Conservation (phyloP, 495 filamentous ascomycete species). For the Lepraria neglecta region DNA sequence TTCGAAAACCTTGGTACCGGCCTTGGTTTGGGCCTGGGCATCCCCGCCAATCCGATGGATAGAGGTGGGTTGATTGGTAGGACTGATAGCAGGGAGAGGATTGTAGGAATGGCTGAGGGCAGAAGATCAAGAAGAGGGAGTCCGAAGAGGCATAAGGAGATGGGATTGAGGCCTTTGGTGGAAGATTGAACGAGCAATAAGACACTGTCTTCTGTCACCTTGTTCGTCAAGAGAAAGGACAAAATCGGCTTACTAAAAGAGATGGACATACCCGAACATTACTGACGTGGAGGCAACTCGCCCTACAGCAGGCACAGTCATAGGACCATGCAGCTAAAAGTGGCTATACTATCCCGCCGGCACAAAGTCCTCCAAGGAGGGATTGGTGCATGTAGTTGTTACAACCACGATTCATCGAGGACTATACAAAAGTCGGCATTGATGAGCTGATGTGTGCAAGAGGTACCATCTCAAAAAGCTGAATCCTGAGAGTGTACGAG, state of each 20-base stretch:
- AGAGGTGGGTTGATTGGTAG: slow-evolving; percentile 22
- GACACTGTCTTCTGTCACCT: no score
- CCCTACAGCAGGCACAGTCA: no score
- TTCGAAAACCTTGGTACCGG: slow-evolving; percentile 38
- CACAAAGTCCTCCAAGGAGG: no score
- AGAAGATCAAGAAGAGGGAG: slow-evolving; percentile 21
- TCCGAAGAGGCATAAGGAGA: slow-evolving; percentile 19
- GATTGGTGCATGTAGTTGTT: no score
- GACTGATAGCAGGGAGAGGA: slow-evolving; percentile 18
- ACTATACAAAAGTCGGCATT: neutral
- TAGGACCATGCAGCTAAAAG: no score
- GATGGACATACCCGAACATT: no score
- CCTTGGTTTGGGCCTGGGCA: slow-evolving; percentile 22
- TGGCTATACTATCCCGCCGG: no score
- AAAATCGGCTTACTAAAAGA: no score
- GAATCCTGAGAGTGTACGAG: neutral
- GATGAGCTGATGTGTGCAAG: no score
- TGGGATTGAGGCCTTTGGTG: slow-evolving; percentile 14
- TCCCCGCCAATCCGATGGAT: slow-evolving; percentile 23
- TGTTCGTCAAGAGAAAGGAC: no score
- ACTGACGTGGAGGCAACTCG: no score
- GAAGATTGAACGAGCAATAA: slow-evolving; percentile 14
- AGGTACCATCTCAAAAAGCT: neutral
- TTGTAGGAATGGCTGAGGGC: slow-evolving; percentile 21
- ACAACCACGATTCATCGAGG: neutral